Percentiles rank a stretch among this genome's conserved stretches.
Evolutionary conservation across 1,284 basidiomycete species (phyloP).

Genomic region (Peniophora sp.): DNA sequence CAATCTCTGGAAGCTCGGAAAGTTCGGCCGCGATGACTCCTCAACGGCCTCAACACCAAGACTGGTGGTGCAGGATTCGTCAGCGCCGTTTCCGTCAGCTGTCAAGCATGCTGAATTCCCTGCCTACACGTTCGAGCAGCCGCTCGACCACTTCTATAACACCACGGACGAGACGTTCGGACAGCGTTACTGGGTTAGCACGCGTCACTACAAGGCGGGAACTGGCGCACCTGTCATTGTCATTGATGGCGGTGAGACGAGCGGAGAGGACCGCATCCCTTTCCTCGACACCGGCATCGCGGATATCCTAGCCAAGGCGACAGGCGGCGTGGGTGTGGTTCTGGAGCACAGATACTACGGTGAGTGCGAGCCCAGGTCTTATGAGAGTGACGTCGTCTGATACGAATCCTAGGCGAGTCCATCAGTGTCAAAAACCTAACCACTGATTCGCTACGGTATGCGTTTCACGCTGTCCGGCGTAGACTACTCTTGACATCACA

Average conservation of each 20-base stretch:
- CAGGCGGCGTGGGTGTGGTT: slow-evolving; percentile 80
- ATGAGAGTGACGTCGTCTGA: neutral
- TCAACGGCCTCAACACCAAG: neutral
- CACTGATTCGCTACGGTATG: slow-evolving; percentile 67
- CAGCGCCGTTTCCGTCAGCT: slow-evolving; percentile 4
- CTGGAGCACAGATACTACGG: slow-evolving; percentile 89
- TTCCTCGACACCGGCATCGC: slow-evolving; percentile 81
- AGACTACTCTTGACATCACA: slow-evolving; percentile 8
- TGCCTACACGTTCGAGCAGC: slow-evolving; percentile 72
- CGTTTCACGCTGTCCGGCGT: slow-evolving; percentile 4
- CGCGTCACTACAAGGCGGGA: slow-evolving; percentile 71
- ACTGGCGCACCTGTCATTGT: slow-evolving; percentile 72
- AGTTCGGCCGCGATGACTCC: slow-evolving; percentile 29
- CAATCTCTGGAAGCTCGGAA: slow-evolving; percentile 37
- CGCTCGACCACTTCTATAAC: slow-evolving; percentile 70
- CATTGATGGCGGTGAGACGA: slow-evolving; percentile 82
- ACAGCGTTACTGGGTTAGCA: slow-evolving; percentile 86
- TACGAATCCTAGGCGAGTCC: slow-evolving; percentile 55
- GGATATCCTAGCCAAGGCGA: slow-evolving; percentile 77
- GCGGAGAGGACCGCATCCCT: slow-evolving; percentile 59
- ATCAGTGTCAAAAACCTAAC: slow-evolving; percentile 74
- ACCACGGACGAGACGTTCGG: slow-evolving; percentile 46
- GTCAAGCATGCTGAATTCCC: slow-evolving; percentile 31
- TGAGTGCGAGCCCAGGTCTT: slow-evolving; percentile 21
- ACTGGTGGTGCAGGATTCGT: neutral